Percentiles rank a stretch among this genome's conserved stretches.
Conservation (phyloP, 202 grass and related monocot species). For the Panicum hallii region DNA sequence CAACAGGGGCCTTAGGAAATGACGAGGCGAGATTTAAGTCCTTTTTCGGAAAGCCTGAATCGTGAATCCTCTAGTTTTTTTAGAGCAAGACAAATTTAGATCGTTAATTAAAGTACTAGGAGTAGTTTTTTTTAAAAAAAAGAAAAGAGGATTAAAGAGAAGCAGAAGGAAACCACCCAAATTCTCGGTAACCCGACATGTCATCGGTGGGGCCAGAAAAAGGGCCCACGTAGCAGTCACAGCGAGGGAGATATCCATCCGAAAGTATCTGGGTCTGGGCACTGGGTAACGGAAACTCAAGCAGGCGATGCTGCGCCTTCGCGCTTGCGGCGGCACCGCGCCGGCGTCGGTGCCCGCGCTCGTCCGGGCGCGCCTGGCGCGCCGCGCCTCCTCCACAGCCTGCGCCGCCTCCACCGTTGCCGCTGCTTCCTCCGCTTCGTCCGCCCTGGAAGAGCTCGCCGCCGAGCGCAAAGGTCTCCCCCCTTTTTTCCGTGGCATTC, state of each 20-base stretch:
- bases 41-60: no score
- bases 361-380: conserved; percentile 61
- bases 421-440: not conserved
- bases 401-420: not conserved
- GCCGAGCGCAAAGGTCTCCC: conserved; percentile 77
- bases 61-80: no score
- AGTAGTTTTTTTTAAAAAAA: not conserved
- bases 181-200: no score
- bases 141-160: not conserved
- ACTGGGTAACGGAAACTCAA: not conserved
- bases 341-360: conserved; percentile 47
- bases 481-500: conserved; percentile 17
- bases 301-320: conserved; percentile 52
- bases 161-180: not conserved
- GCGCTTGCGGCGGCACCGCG: conserved; percentile 48
- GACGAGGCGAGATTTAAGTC: no score
- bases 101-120: not conserved
- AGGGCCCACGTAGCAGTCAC: conserved; percentile 17
- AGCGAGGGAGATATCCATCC: conserved; percentile 15
- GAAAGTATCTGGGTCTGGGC: not conserved
- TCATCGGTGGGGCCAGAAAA: not conserved
- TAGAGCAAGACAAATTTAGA: not conserved
- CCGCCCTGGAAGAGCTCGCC: conserved; percentile 70
- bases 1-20: no score
- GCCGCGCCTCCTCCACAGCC: conserved; percentile 46